Evolutionary conservation across 129 eudicot genomes (phyloP).

Genomic region (Oenanthe sinensis): DNA sequence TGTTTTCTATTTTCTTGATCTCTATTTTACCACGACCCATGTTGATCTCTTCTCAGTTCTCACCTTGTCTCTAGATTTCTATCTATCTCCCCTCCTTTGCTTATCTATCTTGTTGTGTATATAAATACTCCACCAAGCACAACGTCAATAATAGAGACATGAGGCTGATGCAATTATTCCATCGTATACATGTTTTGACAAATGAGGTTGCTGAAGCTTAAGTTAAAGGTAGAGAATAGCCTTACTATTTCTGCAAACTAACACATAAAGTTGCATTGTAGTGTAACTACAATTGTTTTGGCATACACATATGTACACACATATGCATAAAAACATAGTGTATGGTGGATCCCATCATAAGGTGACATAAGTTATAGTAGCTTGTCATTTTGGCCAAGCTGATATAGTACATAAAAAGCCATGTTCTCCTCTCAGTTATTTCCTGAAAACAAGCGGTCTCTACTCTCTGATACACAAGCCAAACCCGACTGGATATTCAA

Average conservation of each 20-base stretch:
- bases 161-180: neutral
- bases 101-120: neutral
- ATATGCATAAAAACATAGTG: neutral
- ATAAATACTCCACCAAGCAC: neutral
- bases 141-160: neutral
- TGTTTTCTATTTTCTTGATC: conserved; percentile 62
- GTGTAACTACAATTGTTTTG: conserved; percentile 11
- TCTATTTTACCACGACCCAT: conserved; percentile 81
- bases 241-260: conserved; percentile 22
- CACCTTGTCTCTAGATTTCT: conserved; percentile 9
- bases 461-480: neutral
- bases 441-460: neutral
- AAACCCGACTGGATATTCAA: neutral
- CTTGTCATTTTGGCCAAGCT: conserved; percentile 2
- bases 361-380: neutral
- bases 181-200: conserved; percentile 6
- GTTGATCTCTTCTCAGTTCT: conserved; percentile 11
- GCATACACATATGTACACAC: neutral
- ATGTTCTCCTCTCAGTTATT: neutral
- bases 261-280: conserved; percentile 10
- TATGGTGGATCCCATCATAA: neutral
- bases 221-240: neutral
- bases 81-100: neutral
- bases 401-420: neutral
- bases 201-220: conserved; percentile 8